phyloP scores from a whole-genome alignment of 1,284 basidiomycete genomes.

The Austroboletus niveus region DNA sequence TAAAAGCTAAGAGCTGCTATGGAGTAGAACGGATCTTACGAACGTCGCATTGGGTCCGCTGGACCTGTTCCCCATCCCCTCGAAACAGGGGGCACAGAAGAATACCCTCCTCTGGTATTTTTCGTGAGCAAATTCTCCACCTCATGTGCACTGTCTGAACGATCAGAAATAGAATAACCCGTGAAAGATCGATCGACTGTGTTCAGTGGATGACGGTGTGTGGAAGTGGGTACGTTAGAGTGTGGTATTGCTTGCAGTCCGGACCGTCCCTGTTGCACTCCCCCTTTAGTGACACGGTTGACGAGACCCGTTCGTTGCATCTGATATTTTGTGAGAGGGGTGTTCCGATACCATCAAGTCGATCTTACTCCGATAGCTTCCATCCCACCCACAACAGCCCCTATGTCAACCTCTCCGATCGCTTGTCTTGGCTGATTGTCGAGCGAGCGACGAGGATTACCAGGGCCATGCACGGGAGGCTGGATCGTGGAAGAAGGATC shows the following conservation, averaged over 20 bases:
- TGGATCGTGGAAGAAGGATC: constrained; percentile 20
- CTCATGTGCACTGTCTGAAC: constrained; percentile 65
- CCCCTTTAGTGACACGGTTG: constrained; percentile 42
- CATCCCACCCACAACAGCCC: constrained; percentile 65
- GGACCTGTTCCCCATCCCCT: constrained; percentile 28
- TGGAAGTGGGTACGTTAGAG: constrained; percentile 11
- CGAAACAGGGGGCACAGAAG: constrained; percentile 14
- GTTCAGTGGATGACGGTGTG: constrained; percentile 29
- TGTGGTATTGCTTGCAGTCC: constrained; percentile 20
- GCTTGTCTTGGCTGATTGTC: constrained; percentile 20
- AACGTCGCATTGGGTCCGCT: constrained; percentile 27
- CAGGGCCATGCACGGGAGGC: constrained; percentile 10
- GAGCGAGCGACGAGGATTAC: constrained; percentile 17
- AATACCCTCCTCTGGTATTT: constrained; percentile 13
- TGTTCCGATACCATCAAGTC: constrained; percentile 7
- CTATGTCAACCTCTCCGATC: constrained; percentile 43
- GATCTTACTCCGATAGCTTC: constrained; percentile 57
- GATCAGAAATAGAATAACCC: constrained; percentile 52
- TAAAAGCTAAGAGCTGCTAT: constrained; percentile 2
- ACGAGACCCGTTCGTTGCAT: constrained; percentile 72
- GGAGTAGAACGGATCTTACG: constrained; percentile 9
- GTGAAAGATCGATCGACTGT: constrained; percentile 39
- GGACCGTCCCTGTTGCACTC: constrained; percentile 28
- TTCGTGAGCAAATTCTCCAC: constrained; percentile 59
- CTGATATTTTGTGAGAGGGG: constrained; percentile 34